A percentile compares a stretch with the other conserved stretches of the same genome.
Conservation (phyloP, 192 early-diverging fungal species). For the Blastocladiella britannica region DNA sequence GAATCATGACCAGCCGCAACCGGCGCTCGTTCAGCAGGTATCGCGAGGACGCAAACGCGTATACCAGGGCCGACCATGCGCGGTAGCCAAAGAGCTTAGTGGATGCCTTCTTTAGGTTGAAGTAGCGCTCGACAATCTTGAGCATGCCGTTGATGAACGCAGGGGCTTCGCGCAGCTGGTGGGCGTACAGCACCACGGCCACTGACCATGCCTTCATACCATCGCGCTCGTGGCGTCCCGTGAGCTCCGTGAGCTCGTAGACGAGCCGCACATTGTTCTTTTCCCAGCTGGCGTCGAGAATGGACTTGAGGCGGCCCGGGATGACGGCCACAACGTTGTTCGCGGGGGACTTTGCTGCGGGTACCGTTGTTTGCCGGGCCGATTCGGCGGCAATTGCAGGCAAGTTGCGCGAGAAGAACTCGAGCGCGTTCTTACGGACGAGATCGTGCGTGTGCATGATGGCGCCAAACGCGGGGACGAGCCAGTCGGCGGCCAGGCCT, state of each 20-base stretch:
- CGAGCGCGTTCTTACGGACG: not conserved
- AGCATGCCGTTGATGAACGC: constrained; percentile 1
- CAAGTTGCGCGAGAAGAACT: not conserved
- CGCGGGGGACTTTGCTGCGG: not conserved
- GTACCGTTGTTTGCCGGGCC: not conserved
- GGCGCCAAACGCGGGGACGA: not conserved
- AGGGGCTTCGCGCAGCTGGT: not conserved
- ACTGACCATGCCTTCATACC: not conserved
- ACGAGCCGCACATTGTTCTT: not conserved
- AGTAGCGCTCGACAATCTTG: not conserved
- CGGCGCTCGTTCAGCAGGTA: not conserved
- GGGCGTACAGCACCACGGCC: not conserved
- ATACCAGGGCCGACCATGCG: not conserved
- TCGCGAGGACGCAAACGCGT: not conserved
- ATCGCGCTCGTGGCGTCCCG: not conserved
- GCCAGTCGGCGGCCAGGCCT: not conserved
- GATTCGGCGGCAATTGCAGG: not conserved
- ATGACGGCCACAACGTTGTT: not conserved
- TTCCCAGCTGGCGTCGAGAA: not conserved
- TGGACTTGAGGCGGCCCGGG: not conserved
- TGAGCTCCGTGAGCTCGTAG: not conserved
- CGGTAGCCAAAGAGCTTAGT: not conserved
- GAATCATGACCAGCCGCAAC: not conserved
- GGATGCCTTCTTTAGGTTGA: not conserved
- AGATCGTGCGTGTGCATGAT: not conserved